Evolutionary conservation across 345 rosid species (phyloP), one percentile per base, ranked within the genome.

Genomic region (Dipteronia sinensis): DNA sequence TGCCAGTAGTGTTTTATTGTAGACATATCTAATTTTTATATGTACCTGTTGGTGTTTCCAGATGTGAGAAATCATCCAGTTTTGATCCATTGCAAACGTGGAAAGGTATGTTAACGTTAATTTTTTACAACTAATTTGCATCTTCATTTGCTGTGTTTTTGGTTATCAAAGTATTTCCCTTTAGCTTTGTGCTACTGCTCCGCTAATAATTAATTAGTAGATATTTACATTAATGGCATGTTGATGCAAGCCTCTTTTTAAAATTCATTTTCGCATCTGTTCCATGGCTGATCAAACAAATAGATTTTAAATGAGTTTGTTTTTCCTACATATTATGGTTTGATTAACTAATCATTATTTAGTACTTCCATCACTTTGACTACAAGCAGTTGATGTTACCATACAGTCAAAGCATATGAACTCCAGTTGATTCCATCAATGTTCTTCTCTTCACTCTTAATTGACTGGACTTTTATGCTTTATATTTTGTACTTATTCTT

Each of bases 51-150:
- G 67, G n/a, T 77, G 65, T 67, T 77, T 83, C 15, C 88, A 94
- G 98, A 93, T 87, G 95, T 89, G 69, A 88, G 94, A 80, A 91
- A 91, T 71, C 96, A 93, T 77, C 98, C 98, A 4, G 77, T 92
- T 85, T 81, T 94, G 85, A 91, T 94, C 84, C 98, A 94, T 67
- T 94, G 97, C 88, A 93, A 89, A 71, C 91, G 89, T 0, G 98
- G 98, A 71, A 94, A 94, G 98, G 98, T 91, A 82, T 65, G 29
- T 70, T 59, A 59, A 59, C 10, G 27, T 59, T 59, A 59, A 59
- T 7, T 59, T 9, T 59, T n/a, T 59, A 25, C 1, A 7, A 65
- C 63, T 9, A 20, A 65, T 47, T 23, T 16, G 2, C 8, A 42
- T 22, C 40, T 31, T 23, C 23, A 22, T 70, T 25, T 17, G 13